These are phyloP conservation scores for Oropetium thomaeum DNA, from an alignment of 176 grass and related monocot genomes.

Conservation along the genomic window DNA sequence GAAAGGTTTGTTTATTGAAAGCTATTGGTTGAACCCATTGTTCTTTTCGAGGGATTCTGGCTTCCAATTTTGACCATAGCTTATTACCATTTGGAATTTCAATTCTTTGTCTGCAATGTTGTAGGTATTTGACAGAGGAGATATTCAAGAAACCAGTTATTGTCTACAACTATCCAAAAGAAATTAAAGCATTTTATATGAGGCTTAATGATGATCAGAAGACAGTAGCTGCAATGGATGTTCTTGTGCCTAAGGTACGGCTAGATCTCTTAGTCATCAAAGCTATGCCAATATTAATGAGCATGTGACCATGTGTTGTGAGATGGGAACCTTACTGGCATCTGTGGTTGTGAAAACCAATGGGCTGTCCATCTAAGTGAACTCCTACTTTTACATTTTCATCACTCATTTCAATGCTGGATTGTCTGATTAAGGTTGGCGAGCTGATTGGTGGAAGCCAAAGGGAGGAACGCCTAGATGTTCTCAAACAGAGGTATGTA, in stretches of 20 bases:
- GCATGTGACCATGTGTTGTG: background rate
- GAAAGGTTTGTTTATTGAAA: slow-evolving; percentile 54
- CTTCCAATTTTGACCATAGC: background rate
- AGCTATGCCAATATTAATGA: background rate
- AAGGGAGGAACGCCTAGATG: slow-evolving; percentile 86
- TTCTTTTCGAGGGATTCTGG: background rate
- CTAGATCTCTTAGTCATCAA: background rate
- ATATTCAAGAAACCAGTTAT: slow-evolving; percentile 98
- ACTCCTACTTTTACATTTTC: background rate
- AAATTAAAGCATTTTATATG: slow-evolving; percentile 98
- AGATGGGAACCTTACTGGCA: background rate
- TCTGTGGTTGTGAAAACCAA: background rate
- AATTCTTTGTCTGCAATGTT: background rate
- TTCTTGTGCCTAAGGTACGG: slow-evolving; percentile 94
- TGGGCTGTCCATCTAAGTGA: background rate
- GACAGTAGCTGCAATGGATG: slow-evolving; percentile 98
- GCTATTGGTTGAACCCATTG: background rate
- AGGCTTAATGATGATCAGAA: slow-evolving; percentile 85
- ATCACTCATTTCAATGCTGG: slow-evolving; percentile 10
- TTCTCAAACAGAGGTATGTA: slow-evolving; percentile 66
- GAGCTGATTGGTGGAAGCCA: slow-evolving; percentile 96
- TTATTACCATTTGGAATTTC: background rate
- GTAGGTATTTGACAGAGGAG: slow-evolving; percentile 91
- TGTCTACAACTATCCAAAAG: slow-evolving; percentile 98
- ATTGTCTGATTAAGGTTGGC: slow-evolving; percentile 66